Conservation (phyloP, 768 basidiomycete genomes). For the Hirschioporus abietinus region DNA sequence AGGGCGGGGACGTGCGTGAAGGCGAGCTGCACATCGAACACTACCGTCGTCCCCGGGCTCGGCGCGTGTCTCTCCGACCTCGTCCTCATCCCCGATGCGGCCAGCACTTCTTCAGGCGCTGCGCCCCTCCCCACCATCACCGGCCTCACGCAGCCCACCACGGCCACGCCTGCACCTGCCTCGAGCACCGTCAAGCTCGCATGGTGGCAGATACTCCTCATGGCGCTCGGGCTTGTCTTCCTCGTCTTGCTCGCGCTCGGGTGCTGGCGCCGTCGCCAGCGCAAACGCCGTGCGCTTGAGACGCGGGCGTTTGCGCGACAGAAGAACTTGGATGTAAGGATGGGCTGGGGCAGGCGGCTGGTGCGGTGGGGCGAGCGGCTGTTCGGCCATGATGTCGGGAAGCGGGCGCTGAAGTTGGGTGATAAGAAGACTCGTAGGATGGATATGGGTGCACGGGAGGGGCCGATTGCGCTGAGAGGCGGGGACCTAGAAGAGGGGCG, state of each 20-base stretch:
- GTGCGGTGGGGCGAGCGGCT: constrained; percentile 51
- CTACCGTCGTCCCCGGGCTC: constrained; percentile 59
- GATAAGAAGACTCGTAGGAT: constrained; percentile 21
- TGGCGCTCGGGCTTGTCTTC: constrained; percentile 77
- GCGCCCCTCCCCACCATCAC: constrained; percentile 50
- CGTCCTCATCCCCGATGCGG: constrained; percentile 44
- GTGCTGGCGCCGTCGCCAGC: constrained; percentile 65
- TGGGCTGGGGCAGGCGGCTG: constrained; percentile 53
- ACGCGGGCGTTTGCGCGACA: constrained; percentile 61
- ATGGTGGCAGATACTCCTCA: constrained; percentile 86
- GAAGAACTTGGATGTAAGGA: constrained; percentile 45
- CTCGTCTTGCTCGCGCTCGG: constrained; percentile 64
- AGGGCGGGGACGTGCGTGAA: constrained; percentile 58
- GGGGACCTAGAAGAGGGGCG: constrained; percentile 42
- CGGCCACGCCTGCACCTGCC: constrained; percentile 13
- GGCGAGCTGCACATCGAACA: constrained; percentile 52
- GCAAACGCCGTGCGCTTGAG: constrained; percentile 59
- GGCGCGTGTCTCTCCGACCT: constrained; percentile 80
- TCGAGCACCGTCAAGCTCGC: constrained; percentile 32
- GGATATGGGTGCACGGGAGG: constrained; percentile 12
- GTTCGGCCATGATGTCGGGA: constrained; percentile 42
- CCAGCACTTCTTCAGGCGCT: constrained; percentile 30
- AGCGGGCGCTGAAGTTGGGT: constrained; percentile 19
- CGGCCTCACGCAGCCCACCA: constrained; percentile 51
- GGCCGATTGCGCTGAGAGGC: constrained; percentile 32